Conservation (phyloP, 108 stramenopile species). For the Skeletonema marinoi region DNA sequence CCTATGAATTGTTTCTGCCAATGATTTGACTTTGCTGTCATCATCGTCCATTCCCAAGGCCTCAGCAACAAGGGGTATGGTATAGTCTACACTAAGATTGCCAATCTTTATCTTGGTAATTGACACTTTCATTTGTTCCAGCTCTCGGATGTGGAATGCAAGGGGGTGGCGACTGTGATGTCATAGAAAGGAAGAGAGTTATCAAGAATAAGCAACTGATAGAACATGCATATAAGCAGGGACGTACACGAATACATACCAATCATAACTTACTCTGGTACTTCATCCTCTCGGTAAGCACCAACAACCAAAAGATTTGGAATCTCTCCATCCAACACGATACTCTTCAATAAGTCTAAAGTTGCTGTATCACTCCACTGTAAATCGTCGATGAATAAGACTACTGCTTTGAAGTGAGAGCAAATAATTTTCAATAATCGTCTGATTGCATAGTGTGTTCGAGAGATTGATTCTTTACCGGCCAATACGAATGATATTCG, state of each 20-base stretch:
- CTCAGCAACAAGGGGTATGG: conserved; percentile 16
- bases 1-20: no score
- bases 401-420: conserved; percentile 9
- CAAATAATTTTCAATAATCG: conserved; percentile 17
- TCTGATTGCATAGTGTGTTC: conserved; percentile 10
- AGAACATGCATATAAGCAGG: no score
- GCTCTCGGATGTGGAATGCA: not conserved
- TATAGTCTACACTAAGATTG: conserved; percentile 7
- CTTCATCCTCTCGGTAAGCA: no score
- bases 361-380: conserved; percentile 45
- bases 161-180: conserved; percentile 9
- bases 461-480: conserved; percentile 12
- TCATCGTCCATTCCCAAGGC: not conserved
- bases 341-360: conserved; percentile 22
- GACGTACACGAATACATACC: no score
- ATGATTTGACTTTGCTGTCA: not conserved
- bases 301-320: conserved; percentile 15
- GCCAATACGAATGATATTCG: no score
- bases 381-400: no score
- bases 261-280: no score
- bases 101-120: not conserved
- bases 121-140: not conserved
- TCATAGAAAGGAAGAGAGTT: conserved; percentile 24
- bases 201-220: no score
- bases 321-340: not conserved